phyloP scores from a whole-genome alignment of 2,329 filamentous ascomycete genomes.

The Sclerotiophoma versabilis region DNA sequence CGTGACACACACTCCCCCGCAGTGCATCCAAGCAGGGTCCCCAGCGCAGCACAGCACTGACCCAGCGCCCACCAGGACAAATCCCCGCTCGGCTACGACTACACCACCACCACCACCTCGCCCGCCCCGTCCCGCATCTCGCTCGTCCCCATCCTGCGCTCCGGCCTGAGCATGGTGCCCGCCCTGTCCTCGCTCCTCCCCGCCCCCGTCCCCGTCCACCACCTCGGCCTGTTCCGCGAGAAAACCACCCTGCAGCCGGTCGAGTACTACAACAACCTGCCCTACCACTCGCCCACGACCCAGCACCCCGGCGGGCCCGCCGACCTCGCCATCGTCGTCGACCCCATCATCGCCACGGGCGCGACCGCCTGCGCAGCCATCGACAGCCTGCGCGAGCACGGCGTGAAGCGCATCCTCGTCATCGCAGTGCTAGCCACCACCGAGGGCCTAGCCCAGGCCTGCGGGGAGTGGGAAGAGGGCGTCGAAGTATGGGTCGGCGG shows the following conservation, averaged over 20 bases:
- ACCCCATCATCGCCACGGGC: conserved; percentile 93
- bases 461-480: conserved; percentile 77
- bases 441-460: conserved; percentile 74
- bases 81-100: conserved; percentile 80
- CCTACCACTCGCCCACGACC: conserved; percentile 67
- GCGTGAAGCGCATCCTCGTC: conserved; percentile 80
- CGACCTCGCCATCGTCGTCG: conserved; percentile 80
- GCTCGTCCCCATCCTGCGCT: conserved; percentile 90
- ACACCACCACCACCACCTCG: conserved; percentile 68
- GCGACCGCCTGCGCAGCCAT: conserved; percentile 90
- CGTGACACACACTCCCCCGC: conserved; percentile 23
- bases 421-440: conserved; percentile 76
- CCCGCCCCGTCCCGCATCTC: conserved; percentile 73
- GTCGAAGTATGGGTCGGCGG: conserved; percentile 84
- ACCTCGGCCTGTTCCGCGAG: conserved; percentile 94
- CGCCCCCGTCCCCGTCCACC: conserved; percentile 80
- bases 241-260: conserved; percentile 85
- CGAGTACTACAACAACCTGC: conserved; percentile 98
- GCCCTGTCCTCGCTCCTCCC: conserved; percentile 86
- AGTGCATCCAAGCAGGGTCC: background rate
- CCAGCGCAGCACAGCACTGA: conserved; percentile 3
- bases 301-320: conserved; percentile 52
- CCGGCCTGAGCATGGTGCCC: conserved; percentile 89
- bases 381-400: conserved; percentile 88
- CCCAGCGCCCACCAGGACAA: conserved; percentile 62